These are phyloP conservation scores for Acanthamoeba polyphaga DNA, from an alignment of 208 protist species.

Conservation along the genomic window DNA sequence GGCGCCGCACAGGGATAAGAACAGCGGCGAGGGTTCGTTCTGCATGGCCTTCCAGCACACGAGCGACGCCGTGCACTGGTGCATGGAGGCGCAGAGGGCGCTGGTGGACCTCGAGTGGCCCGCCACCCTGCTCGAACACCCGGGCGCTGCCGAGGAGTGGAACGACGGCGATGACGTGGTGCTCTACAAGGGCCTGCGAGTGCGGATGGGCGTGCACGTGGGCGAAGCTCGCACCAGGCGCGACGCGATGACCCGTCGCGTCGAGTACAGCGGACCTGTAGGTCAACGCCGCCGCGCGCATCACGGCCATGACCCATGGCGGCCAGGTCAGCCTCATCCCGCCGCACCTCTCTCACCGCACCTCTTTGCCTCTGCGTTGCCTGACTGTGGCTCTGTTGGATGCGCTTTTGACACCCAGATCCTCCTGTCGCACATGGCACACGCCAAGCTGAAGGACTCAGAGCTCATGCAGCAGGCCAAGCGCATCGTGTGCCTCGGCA, in stretches of 20 bases:
- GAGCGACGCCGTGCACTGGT: conserved; percentile 41
- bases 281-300: conserved; percentile 44
- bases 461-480: neutral
- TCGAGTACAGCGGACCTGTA: conserved; percentile 46
- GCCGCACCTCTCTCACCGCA: neutral
- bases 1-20: neutral
- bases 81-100: neutral
- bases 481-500: conserved; percentile 10
- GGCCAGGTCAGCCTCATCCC: conserved; percentile 12
- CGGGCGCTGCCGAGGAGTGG: conserved; percentile 60
- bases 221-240: neutral
- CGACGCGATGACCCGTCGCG: conserved; percentile 38
- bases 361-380: neutral
- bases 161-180: neutral
- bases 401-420: neutral
- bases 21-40: conserved; percentile 68
- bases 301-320: conserved; percentile 39
- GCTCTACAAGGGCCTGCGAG: conserved; percentile 42
- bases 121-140: conserved; percentile 15
- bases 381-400: neutral
- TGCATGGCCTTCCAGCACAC: conserved; percentile 37
- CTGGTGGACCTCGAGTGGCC: conserved; percentile 36
- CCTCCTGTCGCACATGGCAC: neutral
- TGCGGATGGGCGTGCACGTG: conserved; percentile 58
- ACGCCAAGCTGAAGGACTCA: neutral